Conservation (phyloP, 2,329 filamentous ascomycete genomes). For the Sordariomycetes sp. region DNA sequence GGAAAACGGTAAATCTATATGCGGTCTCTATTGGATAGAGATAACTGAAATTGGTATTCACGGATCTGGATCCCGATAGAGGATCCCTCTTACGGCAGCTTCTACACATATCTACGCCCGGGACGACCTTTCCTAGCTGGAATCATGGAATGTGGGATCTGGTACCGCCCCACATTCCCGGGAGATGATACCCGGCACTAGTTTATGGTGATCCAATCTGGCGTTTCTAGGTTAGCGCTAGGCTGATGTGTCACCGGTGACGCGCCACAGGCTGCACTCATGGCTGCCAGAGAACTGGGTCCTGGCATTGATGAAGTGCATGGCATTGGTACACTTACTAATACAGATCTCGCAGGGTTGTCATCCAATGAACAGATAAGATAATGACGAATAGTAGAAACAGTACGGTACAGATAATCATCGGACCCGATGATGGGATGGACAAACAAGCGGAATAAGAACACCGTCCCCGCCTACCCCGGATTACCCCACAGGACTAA, state of each 20-base stretch:
- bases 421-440: background rate
- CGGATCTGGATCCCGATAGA: background rate
- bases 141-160: background rate
- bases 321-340: constrained; percentile 3
- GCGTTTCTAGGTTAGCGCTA: background rate
- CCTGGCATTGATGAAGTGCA: constrained; percentile 10
- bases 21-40: background rate
- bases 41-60: background rate
- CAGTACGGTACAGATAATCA: background rate
- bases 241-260: constrained; percentile 15
- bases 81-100: background rate
- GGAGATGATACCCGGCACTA: background rate
- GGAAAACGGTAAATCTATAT: background rate
- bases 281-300: constrained; percentile 22
- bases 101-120: background rate
- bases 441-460: background rate
- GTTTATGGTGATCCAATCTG: background rate
- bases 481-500: background rate
- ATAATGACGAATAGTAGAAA: background rate
- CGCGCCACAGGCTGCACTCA: constrained; percentile 16
- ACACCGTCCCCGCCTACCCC: background rate
- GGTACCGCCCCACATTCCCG: background rate
- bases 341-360: no score
- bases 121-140: background rate
- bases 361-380: no score